Evolutionary conservation across 1,284 basidiomycete species (phyloP), one percentile per base, ranked within the genome.

Genomic region (Cryptococcus amylolentus): DNA sequence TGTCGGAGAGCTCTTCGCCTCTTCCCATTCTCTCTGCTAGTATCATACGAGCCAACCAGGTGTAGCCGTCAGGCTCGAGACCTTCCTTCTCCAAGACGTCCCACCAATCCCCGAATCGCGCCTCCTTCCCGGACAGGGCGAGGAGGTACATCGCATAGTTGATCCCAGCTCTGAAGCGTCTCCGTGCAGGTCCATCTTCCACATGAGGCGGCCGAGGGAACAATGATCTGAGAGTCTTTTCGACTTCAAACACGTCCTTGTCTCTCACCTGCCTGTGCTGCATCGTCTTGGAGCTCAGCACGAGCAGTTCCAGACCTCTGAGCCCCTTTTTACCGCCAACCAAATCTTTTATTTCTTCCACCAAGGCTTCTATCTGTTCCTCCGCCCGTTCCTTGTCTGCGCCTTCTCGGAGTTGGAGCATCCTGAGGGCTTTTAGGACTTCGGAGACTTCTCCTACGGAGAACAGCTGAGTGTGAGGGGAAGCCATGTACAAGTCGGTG

Each of bases 101-200:
- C 61, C 61, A 65, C 64, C 69, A 70, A 26, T 63, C 54, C 26
- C 65, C 53, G 42, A 69, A 64, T 27, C 55, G 46, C 16, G 28
- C 26, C 13, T 59, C 50, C 42, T 62, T 53, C 6, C 58, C 56
- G 5, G 63, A 52, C 16, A 68, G 31, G 3, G 70, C 67, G 26
- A 62, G 64, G 2, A 73, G 57, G 48, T 69, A 69, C 16, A 75
- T 62, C 46, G 73, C 39, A 50, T 71, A 62, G 51, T 72, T 71
- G 37, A 73, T 51, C 27, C 60, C 48, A 26, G 58, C 61, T 26
- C 51, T 28, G 47, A 66, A 69, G 50, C 54, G 52, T 28, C 48
- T 40, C 40, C 53, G 31, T 9, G 42, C 51, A 20, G 46, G 45
- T 13, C 39, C 16, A 52, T 63, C 56, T n/a, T 41, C 49, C n/a